phyloP scores from a whole-genome alignment of 345 rosid genomes.

The Populus simonii region DNA sequence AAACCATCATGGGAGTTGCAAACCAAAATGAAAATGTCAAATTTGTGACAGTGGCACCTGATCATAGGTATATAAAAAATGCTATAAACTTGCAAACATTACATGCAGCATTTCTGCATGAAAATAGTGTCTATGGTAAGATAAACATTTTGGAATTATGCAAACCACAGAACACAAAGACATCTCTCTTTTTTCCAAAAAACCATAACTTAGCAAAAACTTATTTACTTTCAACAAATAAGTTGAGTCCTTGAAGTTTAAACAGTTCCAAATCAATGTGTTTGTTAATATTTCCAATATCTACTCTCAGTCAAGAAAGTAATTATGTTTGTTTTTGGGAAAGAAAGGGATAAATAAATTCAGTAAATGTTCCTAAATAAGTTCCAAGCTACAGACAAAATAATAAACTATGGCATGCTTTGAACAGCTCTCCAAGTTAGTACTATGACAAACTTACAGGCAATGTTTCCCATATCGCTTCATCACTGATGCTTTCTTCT shows the following conservation, averaged over 20 bases:
- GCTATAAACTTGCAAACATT: neutral
- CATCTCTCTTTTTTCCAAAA: neutral
- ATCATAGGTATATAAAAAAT: neutral
- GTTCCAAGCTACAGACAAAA: neutral
- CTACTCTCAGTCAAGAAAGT: neutral
- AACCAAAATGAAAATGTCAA: neutral
- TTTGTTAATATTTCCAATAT: neutral
- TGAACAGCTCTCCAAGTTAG: slow-evolving; percentile 3
- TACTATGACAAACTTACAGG: slow-evolving; percentile 60
- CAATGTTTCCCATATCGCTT: slow-evolving; percentile 94
- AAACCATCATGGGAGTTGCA: neutral
- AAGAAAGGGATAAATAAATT: neutral
- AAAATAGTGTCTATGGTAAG: neutral
- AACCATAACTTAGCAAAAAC: neutral
- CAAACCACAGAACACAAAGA: neutral
- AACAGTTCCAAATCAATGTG: neutral
- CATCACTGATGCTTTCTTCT: slow-evolving; percentile 82
- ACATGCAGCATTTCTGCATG: neutral
- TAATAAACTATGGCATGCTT: neutral
- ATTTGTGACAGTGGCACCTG: neutral
- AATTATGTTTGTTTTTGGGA: neutral
- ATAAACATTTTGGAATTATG: neutral
- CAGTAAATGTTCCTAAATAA: neutral
- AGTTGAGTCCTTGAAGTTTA: neutral
- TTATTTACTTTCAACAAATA: neutral